Evolutionary conservation across 1,284 basidiomycete genomes (phyloP).

Genomic region (Cystobasidium pallidum): DNA sequence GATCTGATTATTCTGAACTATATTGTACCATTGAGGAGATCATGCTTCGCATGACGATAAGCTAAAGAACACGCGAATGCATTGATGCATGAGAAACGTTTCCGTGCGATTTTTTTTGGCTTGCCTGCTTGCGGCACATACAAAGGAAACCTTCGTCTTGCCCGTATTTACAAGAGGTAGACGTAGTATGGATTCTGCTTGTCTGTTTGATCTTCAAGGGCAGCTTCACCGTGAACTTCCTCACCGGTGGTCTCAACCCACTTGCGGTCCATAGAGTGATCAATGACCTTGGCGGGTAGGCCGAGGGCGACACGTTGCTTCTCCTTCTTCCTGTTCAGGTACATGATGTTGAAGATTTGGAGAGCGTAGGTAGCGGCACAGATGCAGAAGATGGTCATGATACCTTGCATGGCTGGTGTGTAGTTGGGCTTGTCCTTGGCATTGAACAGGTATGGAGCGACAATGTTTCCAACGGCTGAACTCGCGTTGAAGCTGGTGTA

Average conservation of each 20-base stretch:
- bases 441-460: slow-evolving; percentile 56
- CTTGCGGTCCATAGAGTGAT: slow-evolving; percentile 53
- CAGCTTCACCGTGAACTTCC: slow-evolving; percentile 46
- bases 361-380: slow-evolving; percentile 51
- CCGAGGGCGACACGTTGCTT: slow-evolving; percentile 54
- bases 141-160: background rate
- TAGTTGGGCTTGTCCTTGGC: slow-evolving; percentile 51
- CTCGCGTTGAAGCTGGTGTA: slow-evolving; percentile 20
- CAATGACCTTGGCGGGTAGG: slow-evolving; percentile 55
- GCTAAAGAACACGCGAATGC: too few species aligned
- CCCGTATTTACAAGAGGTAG: slow-evolving; percentile 36
- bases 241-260: slow-evolving; percentile 47
- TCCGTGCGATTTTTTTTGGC: too few species aligned
- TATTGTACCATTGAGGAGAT: too few species aligned
- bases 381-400: slow-evolving; percentile 50
- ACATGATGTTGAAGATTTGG: slow-evolving; percentile 48
- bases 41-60: too few species aligned
- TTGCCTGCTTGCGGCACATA: too few species aligned
- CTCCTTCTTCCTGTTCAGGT: slow-evolving; percentile 55
- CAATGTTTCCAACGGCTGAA: slow-evolving; percentile 50
- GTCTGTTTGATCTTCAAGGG: slow-evolving; percentile 54
- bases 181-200: slow-evolving; percentile 54
- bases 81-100: too few species aligned
- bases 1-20: background rate
- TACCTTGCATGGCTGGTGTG: slow-evolving; percentile 32